A percentile compares a stretch with the other conserved stretches of the same genome.
These are phyloP conservation scores for Melastoma candidum DNA, from an alignment of 441 rosid genomes.

Conservation along the genomic window DNA sequence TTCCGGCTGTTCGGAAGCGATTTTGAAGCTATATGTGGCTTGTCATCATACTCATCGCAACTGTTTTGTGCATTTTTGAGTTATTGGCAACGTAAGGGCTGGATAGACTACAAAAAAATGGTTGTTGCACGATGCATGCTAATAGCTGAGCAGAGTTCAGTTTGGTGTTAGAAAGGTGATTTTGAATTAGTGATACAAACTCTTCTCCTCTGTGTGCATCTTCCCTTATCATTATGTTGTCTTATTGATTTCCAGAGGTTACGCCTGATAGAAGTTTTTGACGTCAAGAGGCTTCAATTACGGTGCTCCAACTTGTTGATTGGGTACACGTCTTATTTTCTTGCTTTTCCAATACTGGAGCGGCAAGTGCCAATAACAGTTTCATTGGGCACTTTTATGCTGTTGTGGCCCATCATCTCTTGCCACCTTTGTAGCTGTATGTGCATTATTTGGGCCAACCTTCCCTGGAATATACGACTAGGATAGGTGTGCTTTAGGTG, in stretches of 20 bases:
- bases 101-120: too few relatives aligned
- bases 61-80: too few relatives aligned
- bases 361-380: not conserved
- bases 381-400: slow-evolving; percentile 13
- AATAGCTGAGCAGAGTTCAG: too few relatives aligned
- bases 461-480: slow-evolving; percentile 90
- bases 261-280: slow-evolving; percentile 77
- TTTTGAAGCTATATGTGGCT: too few relatives aligned
- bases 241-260: slow-evolving; percentile 43
- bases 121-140: not conserved
- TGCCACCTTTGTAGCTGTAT: slow-evolving; percentile 92
- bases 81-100: too few relatives aligned
- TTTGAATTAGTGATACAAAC: not conserved
- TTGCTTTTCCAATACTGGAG: not conserved
- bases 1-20: too few relatives aligned
- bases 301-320: slow-evolving; percentile 77
- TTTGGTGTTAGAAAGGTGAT: not conserved
- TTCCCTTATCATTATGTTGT: not conserved
- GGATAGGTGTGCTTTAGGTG: slow-evolving; percentile 47
- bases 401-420: slow-evolving; percentile 71
- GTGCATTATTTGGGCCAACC: slow-evolving; percentile 88
- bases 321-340: slow-evolving; percentile 39
- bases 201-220: too few relatives aligned
- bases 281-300: slow-evolving; percentile 91
- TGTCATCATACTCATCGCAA: too few relatives aligned